Conservation (phyloP, 371 early-diverging fungal species). For the Dinochytrium kinnereticum region DNA sequence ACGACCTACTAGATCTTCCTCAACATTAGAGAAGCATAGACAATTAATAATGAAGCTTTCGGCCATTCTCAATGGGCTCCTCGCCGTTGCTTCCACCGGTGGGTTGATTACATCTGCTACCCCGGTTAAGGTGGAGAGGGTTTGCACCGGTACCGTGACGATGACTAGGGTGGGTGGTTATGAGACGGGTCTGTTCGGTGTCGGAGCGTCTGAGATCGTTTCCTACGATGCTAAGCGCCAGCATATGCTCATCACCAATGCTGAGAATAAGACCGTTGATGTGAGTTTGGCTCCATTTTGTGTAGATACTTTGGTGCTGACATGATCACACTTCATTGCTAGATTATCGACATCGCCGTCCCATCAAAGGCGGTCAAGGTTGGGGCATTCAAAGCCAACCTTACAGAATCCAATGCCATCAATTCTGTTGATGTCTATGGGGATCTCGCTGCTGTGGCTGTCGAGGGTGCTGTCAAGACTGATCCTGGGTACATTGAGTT, state of each 20-base stretch:
- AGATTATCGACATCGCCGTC: constrained; percentile 14
- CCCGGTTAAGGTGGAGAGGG: too few species aligned
- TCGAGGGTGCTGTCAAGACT: constrained; percentile 16
- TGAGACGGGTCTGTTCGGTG: constrained; percentile 9
- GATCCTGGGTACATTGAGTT: constrained; percentile 19
- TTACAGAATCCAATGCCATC: background rate
- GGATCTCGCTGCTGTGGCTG: constrained; percentile 10
- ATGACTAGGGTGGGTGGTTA: constrained; percentile 1
- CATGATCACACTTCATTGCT: too few species aligned
- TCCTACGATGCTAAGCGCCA: constrained; percentile 9
- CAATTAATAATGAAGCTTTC: too few species aligned
- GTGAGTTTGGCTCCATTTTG: background rate
- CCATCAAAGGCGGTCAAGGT: background rate
- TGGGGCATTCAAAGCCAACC: background rate
- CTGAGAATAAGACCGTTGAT: constrained; percentile 4
- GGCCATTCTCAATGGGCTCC: too few species aligned
- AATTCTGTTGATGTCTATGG: constrained; percentile 10
- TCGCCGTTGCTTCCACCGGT: too few species aligned
- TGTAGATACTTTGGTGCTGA: too few species aligned
- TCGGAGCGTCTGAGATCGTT: constrained; percentile 18
- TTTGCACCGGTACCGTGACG: background rate
- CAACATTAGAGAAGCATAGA: too few species aligned
- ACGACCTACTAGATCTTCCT: too few species aligned
- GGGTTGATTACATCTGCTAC: too few species aligned
- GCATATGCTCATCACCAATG: constrained; percentile 18